Evolutionary conservation across 441 rosid species (phyloP), one percentile per base, ranked within the genome.

Genomic region (Jatropha multifida): DNA sequence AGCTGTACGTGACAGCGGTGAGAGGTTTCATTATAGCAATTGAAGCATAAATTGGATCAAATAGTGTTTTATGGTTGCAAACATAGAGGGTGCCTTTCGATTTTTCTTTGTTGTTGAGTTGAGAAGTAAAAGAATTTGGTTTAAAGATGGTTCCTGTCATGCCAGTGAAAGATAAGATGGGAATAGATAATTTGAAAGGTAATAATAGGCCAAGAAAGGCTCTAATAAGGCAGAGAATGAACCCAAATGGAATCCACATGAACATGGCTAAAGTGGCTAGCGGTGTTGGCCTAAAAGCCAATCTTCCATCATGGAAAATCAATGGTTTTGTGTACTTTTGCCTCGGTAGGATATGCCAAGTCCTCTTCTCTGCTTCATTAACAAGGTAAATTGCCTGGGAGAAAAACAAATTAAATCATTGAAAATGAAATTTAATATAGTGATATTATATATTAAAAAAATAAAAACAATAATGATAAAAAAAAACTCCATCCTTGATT

Each of bases 271-370:
- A 77, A 38, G 92, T 87, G 46, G 97, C 90, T 0, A 77, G 65
- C 44, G 97, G 97, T 63, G 92, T 88, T 0, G 98, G 98, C 78
- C 87, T 79, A 79, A 92, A 90, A 27, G 90, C 97, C 27, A 94
- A 82, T 79, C 97, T 89, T 71, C 96, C 98, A 51, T 94, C 98
- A 44, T 91, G 98, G 72, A 92, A 94, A 38, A 94, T 83, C 15
- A 94, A 72, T 46, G 95, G 96, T 65, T 86, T 90, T 58, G 96
- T 92, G 75, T 90, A 90, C 74, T 87, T 92, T 73, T 85, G 84
- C 77, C 90, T 90, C 32, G 95, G 85, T 58, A 88, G 87, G 7
- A 62, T 42, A 40, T 74, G 61, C 83, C 84, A 77, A 10, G 17
- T 81, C 40, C 74, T 73, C 78, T 80, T 85, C 72, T 84, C 88